These are phyloP conservation scores for Solanum habrochaites DNA, from an alignment of 257 asterid species.

Conservation along the genomic window DNA sequence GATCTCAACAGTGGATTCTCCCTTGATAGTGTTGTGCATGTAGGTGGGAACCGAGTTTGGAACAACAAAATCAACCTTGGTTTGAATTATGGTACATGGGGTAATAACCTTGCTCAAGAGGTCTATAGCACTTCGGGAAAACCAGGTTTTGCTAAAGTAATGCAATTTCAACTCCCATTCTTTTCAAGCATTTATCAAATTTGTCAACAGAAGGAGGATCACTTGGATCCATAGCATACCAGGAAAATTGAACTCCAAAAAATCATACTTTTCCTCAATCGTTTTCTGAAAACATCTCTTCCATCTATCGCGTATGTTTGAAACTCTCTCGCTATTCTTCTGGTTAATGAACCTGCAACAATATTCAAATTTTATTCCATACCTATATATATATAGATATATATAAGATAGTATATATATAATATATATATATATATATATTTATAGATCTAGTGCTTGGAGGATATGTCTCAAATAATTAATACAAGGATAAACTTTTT, in stretches of 20 bases:
- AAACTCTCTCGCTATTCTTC: constrained; percentile 73
- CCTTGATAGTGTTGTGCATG: constrained; percentile 41
- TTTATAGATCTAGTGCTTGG: too few relatives aligned
- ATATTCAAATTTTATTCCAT: neutral
- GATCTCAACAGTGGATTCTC: constrained; percentile 28
- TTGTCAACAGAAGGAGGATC: constrained; percentile 38
- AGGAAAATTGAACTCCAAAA: constrained; percentile 54
- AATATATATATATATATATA: too few relatives aligned
- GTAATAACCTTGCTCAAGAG: constrained; percentile 36
- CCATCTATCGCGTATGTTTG: constrained; percentile 24
- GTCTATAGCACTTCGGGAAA: constrained; percentile 39
- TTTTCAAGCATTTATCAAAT: constrained; percentile 29
- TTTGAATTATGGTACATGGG: constrained; percentile 49
- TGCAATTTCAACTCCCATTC: constrained; percentile 47
- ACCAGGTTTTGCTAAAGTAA: constrained; percentile 48
- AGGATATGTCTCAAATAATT: too few relatives aligned
- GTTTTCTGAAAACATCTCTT: constrained; percentile 36
- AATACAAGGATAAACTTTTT: neutral
- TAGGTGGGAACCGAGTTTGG: constrained; percentile 44
- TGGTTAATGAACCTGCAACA: constrained; percentile 33
- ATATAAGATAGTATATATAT: too few relatives aligned
- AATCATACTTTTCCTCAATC: constrained; percentile 46
- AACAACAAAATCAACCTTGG: constrained; percentile 47
- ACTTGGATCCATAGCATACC: constrained; percentile 33
- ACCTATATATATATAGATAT: too few relatives aligned